Conservation (phyloP, 1,139 yeast genomes). For the Kodamaea derodonti region DNA sequence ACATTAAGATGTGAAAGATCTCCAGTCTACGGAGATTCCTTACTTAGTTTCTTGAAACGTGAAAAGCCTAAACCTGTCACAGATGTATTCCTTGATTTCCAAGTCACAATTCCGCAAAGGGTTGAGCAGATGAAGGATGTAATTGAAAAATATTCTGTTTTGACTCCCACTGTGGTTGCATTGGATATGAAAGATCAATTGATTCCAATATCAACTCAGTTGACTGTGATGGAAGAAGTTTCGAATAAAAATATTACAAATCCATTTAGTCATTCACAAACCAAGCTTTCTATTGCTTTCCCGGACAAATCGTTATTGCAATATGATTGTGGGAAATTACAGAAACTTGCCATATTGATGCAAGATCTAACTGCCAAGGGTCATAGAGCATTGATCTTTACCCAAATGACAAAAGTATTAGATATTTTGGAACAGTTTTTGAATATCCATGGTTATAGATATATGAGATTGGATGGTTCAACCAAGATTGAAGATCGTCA, state of each 20-base stretch:
- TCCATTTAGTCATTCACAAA: conserved; percentile 83
- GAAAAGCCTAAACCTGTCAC: conserved; percentile 21
- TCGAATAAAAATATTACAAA: conserved; percentile 39
- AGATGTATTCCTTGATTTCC: conserved; percentile 27
- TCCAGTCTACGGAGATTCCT: conserved; percentile 55
- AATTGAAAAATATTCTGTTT: conserved; percentile 75
- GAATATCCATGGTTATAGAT: conserved; percentile 91
- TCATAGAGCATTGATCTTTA: conserved; percentile 90
- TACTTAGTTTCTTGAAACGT: conserved; percentile 21
- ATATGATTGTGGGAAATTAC: conserved; percentile 96
- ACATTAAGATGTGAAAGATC: conserved; percentile 52
- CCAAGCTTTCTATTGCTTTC: conserved; percentile 86
- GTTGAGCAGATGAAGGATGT: conserved; percentile 43
- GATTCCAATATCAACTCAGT: conserved; percentile 37
- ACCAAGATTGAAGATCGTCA: conserved; percentile 97
- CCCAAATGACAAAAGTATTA: conserved; percentile 96
- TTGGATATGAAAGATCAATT: conserved; percentile 65
- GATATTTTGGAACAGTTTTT: conserved; percentile 91
- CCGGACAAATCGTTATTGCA: conserved; percentile 92
- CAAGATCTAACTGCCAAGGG: conserved; percentile 80
- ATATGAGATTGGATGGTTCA: conserved; percentile 95
- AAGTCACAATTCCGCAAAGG: conserved; percentile 39
- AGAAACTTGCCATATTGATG: conserved; percentile 69
- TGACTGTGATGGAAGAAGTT: conserved; percentile 31
- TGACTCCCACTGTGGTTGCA: conserved; percentile 84